These are phyloP conservation scores for Penicillium mononematosum DNA, from an alignment of 495 filamentous ascomycete genomes.

Conservation along the genomic window DNA sequence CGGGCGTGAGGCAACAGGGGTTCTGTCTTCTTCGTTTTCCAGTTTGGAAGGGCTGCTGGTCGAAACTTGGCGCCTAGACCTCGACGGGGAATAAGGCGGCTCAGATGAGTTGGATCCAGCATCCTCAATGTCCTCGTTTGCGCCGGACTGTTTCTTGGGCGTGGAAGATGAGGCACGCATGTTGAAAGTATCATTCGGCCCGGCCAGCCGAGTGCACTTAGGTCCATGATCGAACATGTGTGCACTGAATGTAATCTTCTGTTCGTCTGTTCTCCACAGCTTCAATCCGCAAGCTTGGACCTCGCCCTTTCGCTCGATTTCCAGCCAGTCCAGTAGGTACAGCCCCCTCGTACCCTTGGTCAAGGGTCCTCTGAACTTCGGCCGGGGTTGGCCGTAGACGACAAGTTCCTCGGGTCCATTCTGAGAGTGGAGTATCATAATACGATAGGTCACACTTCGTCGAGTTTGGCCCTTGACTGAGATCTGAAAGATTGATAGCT, in stretches of 20 bases:
- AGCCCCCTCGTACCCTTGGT: not conserved
- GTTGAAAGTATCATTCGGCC: not conserved
- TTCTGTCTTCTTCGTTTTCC: not conserved
- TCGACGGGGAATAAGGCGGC: not conserved
- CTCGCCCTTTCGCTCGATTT: not conserved
- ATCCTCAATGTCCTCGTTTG: not conserved
- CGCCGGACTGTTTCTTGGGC: not conserved
- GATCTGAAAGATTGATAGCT: slow-evolving; percentile 12
- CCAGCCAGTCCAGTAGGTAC: not conserved
- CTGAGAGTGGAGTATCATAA: not conserved
- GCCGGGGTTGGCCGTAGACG: not conserved
- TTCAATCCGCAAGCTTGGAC: not conserved
- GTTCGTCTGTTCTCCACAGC: not conserved
- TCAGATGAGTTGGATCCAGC: not conserved
- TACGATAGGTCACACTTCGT: not conserved
- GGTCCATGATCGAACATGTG: not conserved
- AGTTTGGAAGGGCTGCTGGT: not conserved
- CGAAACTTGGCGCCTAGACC: not conserved
- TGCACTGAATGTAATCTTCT: not conserved
- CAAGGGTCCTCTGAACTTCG: not conserved
- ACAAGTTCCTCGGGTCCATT: not conserved
- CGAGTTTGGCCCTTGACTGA: not conserved
- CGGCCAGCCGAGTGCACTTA: not conserved
- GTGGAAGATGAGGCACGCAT: not conserved
- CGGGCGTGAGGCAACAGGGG: not conserved